phyloP scores from a whole-genome alignment of 1,284 basidiomycete species.

The Phellopilus nigrolimitatus region DNA sequence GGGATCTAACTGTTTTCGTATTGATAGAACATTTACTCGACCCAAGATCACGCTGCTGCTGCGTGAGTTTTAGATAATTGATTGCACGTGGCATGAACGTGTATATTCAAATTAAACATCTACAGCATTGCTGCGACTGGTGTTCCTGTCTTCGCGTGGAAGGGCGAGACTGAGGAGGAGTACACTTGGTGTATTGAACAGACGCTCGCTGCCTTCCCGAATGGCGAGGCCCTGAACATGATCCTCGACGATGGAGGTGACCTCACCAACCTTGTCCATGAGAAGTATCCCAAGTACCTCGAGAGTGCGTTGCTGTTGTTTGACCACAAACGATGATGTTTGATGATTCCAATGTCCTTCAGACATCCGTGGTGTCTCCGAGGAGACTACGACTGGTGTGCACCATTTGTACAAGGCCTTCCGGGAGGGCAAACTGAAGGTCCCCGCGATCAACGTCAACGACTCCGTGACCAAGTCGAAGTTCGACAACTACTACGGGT shows the following conservation, averaged over 20 bases:
- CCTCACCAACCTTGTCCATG: slow-evolving; percentile 91
- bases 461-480: slow-evolving; percentile 99
- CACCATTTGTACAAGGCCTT: slow-evolving; percentile 98
- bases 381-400: slow-evolving; percentile 99
- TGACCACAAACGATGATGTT: slow-evolving; percentile 2
- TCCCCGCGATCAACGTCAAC: slow-evolving; percentile 99
- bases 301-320: slow-evolving; percentile 40
- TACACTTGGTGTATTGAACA: slow-evolving; percentile 99
- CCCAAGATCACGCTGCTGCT: slow-evolving; percentile 97
- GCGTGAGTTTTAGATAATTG: slow-evolving; percentile 54
- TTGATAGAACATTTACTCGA: slow-evolving; percentile 95
- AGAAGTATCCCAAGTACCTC: slow-evolving; percentile 92
- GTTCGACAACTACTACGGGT: slow-evolving; percentile 96
- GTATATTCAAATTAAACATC: slow-evolving; percentile 4
- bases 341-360: slow-evolving; percentile 5
- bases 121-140: slow-evolving; percentile 92
- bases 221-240: slow-evolving; percentile 90
- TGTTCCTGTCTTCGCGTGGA: slow-evolving; percentile 99
- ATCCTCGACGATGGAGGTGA: slow-evolving; percentile 99
- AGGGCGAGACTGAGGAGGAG: slow-evolving; percentile 99
- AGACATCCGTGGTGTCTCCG: slow-evolving; percentile 92
- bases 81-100: background rate
- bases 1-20: slow-evolving; percentile 16
- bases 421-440: slow-evolving; percentile 93
- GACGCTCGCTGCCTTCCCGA: slow-evolving; percentile 79